These are phyloP conservation scores for Gossypium mustelinum DNA, from an alignment of 345 rosid species.

Conservation along the genomic window DNA sequence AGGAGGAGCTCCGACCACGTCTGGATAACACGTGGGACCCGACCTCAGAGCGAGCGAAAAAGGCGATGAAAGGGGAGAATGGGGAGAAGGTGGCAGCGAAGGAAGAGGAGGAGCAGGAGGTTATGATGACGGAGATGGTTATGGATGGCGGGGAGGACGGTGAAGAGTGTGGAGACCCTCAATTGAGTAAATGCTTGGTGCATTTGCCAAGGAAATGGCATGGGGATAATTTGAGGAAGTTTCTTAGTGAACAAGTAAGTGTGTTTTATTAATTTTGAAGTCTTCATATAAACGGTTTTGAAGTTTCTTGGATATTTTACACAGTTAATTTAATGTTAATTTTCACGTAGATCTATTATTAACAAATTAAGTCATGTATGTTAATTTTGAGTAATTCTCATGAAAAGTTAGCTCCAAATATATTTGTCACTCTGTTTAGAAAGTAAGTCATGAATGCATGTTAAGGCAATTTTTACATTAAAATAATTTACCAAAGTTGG, in stretches of 20 bases:
- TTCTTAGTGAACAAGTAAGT: slow-evolving; percentile 58
- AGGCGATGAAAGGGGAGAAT: slow-evolving; percentile 35
- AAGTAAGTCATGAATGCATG: too few relatives aligned
- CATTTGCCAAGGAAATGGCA: slow-evolving; percentile 76
- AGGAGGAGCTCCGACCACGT: slow-evolving; percentile 71
- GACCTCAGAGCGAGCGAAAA: slow-evolving; percentile 79
- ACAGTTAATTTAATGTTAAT: background rate
- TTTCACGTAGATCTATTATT: background rate
- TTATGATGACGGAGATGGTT: slow-evolving; percentile 60
- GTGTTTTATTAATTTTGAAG: background rate
- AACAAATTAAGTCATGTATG: background rate
- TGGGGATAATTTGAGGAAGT: slow-evolving; percentile 52
- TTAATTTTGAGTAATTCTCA: background rate
- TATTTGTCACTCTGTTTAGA: background rate
- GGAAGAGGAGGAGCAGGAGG: slow-evolving; percentile 31
- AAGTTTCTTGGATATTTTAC: background rate
- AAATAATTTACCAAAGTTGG: background rate
- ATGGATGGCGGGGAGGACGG: slow-evolving; percentile 36
- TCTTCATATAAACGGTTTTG: background rate
- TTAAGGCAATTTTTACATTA: background rate
- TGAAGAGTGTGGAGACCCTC: slow-evolving; percentile 37
- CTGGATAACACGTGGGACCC: slow-evolving; percentile 96
- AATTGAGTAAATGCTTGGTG: slow-evolving; percentile 68
- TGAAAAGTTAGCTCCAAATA: too few relatives aligned
- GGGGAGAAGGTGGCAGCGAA: slow-evolving; percentile 21